Base-by-base conservation (phyloP, 2,329 filamentous ascomycete genomes). In the Diaporthe humulicola region DNA sequence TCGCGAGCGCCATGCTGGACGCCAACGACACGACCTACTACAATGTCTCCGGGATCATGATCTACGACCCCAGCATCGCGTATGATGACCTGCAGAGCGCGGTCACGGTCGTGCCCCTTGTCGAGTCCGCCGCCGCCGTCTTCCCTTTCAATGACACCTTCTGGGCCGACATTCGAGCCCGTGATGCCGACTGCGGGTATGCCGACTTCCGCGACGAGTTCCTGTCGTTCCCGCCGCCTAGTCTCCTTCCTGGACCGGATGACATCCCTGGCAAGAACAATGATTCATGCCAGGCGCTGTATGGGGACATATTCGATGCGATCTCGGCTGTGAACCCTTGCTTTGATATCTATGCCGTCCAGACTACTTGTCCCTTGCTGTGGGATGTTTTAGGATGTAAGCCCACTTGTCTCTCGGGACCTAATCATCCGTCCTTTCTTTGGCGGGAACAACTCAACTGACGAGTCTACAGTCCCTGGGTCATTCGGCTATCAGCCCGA, bases 321-420 rank as follows among this genome's bases (percentile, higher is more conserved):
- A 88, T 88, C 10, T 76, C 86, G 6, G 80, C 85, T 1, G 82
- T 90, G 45, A 97, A 97, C 84, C 94, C 94, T 0, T 97, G 95
- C 85, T 97, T 93, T 84, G 91, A 95, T 81, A 85, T 94, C 15
- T 97, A 96, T 83, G 90, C 93, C 69, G 89, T 96, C 19, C 90
- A 90, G 3, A 91, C 90, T 5, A 93, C 91, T 17, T 97, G 94
- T 81, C 94, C 94, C 0, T 77, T 92, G 3, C 85, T 90, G 2
- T 94, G 90, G 88, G 92, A 95, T 74, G 90, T 93, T 0, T 86
- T 96, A 3, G 91, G 91, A 22, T 93, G 75, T 75, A 38, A 74
- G 74, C 69, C 19, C 17, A n/a, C 5, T 33, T 25, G 22, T 28
- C 3, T 12, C 33, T 12, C 3, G 8, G 8, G n/a, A n/a, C 19